Conservation (phyloP, 192 early-diverging fungal genomes). For the Mortierella antarctica region DNA sequence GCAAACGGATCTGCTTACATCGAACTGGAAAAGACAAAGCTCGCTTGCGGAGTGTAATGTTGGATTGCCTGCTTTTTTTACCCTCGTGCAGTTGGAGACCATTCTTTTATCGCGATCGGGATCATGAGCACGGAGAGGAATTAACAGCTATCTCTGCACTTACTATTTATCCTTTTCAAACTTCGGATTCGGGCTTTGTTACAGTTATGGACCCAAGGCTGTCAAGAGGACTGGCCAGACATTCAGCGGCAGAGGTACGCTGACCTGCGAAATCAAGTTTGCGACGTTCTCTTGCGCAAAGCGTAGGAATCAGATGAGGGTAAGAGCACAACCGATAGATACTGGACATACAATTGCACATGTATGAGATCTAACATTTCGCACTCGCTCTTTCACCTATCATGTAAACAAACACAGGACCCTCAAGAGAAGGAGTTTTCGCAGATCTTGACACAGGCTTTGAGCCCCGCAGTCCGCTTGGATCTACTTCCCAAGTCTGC, state of each 20-base stretch:
- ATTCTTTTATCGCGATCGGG: background rate
- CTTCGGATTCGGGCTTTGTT: background rate
- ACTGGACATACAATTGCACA: background rate
- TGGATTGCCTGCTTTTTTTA: background rate
- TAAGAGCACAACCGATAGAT: conserved; percentile 12
- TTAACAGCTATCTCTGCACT: background rate
- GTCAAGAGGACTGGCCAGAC: conserved; percentile 56
- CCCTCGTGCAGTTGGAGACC: background rate
- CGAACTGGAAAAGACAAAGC: conserved; percentile 76
- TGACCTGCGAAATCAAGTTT: conserved; percentile 84
- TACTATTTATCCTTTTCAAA: background rate
- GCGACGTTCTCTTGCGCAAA: conserved; percentile 75
- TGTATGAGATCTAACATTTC: background rate
- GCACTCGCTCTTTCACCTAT: background rate
- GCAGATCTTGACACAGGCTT: conserved; percentile 68
- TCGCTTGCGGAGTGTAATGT: conserved; percentile 83
- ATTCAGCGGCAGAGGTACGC: conserved; percentile 63
- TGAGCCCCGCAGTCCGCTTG: conserved; percentile 77
- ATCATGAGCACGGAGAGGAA: too few relatives aligned
- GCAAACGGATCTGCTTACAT: conserved; percentile 84
- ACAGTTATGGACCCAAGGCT: conserved; percentile 79
- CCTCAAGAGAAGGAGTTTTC: conserved; percentile 74
- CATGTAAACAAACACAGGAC: conserved; percentile 52
- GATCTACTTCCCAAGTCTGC: conserved; percentile 79
- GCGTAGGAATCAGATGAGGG: conserved; percentile 59